Conservation (phyloP, 306 rosid species). For the Cucumis cinereus region DNA sequence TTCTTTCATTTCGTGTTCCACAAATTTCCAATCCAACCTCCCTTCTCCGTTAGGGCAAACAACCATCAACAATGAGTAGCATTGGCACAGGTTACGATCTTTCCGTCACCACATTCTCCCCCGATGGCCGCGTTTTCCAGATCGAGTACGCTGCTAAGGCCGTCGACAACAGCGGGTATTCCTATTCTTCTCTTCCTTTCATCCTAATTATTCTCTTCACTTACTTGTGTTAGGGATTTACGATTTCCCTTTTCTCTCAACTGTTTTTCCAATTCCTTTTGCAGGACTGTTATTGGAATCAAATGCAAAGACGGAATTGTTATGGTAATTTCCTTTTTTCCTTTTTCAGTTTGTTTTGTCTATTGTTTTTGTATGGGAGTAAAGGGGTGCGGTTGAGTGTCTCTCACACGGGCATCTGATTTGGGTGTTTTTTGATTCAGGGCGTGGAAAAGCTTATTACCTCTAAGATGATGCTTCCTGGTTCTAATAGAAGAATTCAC, state of each 20-base stretch:
- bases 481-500: constrained; percentile 92
- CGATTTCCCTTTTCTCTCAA: background rate
- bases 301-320: constrained; percentile 93
- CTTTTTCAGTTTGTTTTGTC: background rate
- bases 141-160: constrained; percentile 98
- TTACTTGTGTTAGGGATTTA: background rate
- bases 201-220: background rate
- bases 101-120: constrained; percentile 95
- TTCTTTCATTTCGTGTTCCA: background rate
- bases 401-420: background rate
- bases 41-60: background rate
- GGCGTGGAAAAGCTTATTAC: constrained; percentile 95
- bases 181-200: background rate
- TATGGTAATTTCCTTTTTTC: constrained; percentile 33
- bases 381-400: background rate
- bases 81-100: constrained; percentile 98
- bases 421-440: constrained; percentile 25
- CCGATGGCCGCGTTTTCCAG: constrained; percentile 97
- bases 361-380: background rate
- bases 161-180: constrained; percentile 92
- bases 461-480: constrained; percentile 95
- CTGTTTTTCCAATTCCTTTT: constrained; percentile 3
- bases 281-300: constrained; percentile 96
- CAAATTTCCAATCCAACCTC: background rate
- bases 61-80: constrained; percentile 52